Base-by-base conservation (phyloP, 306 rosid genomes). In the Quercus robur region DNA sequence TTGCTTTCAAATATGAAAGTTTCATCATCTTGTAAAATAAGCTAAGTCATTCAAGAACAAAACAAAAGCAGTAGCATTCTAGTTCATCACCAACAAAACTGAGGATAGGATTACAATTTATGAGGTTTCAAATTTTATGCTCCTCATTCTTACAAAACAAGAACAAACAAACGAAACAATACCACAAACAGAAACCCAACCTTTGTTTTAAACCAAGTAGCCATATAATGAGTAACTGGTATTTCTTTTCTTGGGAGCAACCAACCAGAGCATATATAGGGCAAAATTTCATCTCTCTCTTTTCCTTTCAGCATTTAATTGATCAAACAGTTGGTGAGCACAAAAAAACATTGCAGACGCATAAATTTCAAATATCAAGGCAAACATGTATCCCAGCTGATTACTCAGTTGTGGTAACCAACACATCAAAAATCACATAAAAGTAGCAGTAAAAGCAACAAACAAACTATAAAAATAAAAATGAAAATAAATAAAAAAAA, bases 1-100 rank as follows among this genome's bases (percentile, higher is more conserved):
- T 71, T 80, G 80, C 73, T 77, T 64, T 79, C n/a, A 73, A 76
- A 54, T 68, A 74, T n/a, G 49, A 74, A 72, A 80, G 66, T 33
- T 25, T 71, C 75, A 67, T 81, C 35, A 18, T 54, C 30, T 64
- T 33, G 13, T 17, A 57, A 8, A 11, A 64, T 49, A 51, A 70
- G 55, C 74, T 20, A 51, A 67, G 38, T 44, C 35, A n/a, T 64
- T 20, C 66, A 26, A 66, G 41, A 10, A 35, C 18, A 64, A 23
- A 56, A 33, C n/a, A 15, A 25, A n/a, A 68, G 52, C 23, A 33
- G 12, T 8, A 68, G 72, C 72, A 68, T 68, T 68, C 72, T 38
- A 68, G 41, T 19, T 68, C 72, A n/a, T 68, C 19, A 3, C 72
- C 72, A 35, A 33, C 51, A 4, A 14, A 68, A 35, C 46, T 8